Conservation (phyloP, 306 rosid species). For the Spatholobus suberectus region DNA sequence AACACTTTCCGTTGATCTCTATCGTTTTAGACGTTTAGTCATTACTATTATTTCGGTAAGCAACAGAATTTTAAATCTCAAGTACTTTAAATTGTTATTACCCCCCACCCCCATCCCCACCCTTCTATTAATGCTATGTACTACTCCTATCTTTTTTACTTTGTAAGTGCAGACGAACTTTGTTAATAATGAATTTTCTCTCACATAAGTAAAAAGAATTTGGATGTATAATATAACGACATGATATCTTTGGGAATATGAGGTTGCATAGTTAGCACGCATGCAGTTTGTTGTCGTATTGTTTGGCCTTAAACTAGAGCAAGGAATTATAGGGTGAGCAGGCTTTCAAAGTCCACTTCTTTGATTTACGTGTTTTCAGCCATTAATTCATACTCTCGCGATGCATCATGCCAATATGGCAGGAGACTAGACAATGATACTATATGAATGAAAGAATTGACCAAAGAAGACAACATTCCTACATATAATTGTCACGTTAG, state of each 20-base stretch:
- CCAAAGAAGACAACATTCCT: background rate
- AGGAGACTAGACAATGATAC: background rate
- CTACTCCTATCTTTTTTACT: background rate
- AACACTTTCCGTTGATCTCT: background rate
- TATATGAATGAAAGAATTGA: background rate
- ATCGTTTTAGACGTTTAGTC: background rate
- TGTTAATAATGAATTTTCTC: background rate
- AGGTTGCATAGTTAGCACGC: background rate
- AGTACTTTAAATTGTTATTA: too few relatives aligned
- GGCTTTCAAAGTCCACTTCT: background rate
- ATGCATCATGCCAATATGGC: background rate
- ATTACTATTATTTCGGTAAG: background rate
- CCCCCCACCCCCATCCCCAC: too few relatives aligned
- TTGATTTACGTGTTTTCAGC: background rate
- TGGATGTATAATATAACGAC: background rate
- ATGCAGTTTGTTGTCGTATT: background rate
- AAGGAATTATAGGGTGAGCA: background rate
- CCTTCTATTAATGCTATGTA: too few relatives aligned
- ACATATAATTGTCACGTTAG: background rate
- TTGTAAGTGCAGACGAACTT: background rate
- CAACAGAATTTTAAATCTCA: background rate
- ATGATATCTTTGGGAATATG: background rate
- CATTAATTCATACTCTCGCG: background rate
- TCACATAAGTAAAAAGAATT: background rate
- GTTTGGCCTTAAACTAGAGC: background rate